Conservation (phyloP, 139 green algal genomes). For the Closterium sp. region DNA sequence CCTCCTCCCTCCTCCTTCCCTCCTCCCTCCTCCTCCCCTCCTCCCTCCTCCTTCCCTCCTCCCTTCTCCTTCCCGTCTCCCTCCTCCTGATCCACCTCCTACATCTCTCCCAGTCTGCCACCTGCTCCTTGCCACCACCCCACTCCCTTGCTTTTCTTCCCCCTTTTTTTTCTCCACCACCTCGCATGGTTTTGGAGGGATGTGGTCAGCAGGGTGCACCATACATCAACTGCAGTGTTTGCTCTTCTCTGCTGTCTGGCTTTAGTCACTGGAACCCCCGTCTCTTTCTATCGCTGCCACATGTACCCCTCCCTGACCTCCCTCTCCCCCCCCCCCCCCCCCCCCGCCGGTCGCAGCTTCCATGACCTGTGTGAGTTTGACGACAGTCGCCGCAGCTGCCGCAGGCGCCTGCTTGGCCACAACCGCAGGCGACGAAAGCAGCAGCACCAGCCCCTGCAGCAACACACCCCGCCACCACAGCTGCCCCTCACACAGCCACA, state of each 20-base stretch:
- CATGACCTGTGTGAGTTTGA: slow-evolving; percentile 87
- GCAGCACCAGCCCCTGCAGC: not conserved
- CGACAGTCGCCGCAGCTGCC: slow-evolving; percentile 75
- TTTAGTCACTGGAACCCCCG: too few relatives aligned
- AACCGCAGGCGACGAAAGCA: slow-evolving; percentile 64
- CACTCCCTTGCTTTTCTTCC: too few relatives aligned
- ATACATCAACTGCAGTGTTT: too few relatives aligned
- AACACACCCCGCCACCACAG: not conserved
- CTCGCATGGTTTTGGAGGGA: not conserved
- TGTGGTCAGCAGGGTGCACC: too few relatives aligned
- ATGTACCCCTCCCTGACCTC: not conserved
- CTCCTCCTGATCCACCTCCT: too few relatives aligned
- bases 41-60: too few relatives aligned
- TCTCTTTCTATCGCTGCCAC: too few relatives aligned
- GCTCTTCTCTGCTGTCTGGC: too few relatives aligned
- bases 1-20: too few relatives aligned
- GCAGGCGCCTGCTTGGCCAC: slow-evolving; percentile 73
- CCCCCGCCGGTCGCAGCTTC: slow-evolving; percentile 57
- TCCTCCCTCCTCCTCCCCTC: not conserved
- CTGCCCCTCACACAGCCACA: not conserved
- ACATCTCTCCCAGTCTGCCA: too few relatives aligned
- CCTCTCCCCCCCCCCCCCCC: not conserved
- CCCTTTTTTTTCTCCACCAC: not conserved
- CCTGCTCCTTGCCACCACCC: too few relatives aligned
- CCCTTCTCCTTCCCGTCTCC: too few relatives aligned